phyloP scores from a whole-genome alignment of 2,329 filamentous ascomycete genomes.

The Xylaria polymorpha region DNA sequence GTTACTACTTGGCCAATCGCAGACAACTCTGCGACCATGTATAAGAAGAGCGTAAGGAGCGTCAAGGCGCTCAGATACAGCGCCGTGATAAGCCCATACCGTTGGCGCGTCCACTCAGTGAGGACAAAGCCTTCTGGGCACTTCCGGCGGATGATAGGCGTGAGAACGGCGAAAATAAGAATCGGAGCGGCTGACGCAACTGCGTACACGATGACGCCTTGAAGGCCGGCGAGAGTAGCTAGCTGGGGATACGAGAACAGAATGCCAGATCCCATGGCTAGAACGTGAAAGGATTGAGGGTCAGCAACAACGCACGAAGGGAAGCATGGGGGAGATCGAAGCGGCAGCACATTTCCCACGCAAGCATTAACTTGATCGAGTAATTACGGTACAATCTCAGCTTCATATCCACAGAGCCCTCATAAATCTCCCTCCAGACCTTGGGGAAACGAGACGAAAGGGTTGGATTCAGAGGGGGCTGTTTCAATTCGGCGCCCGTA shows the following conservation, averaged over 20 bases:
- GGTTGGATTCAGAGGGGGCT: slow-evolving; percentile 64
- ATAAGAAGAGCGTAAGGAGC: slow-evolving; percentile 83
- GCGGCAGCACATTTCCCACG: slow-evolving; percentile 98
- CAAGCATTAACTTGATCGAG: slow-evolving; percentile 99
- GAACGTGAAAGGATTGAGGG: slow-evolving; percentile 57
- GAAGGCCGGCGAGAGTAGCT: slow-evolving; percentile 80
- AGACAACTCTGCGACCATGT: slow-evolving; percentile 88
- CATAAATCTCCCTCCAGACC: slow-evolving; percentile 53
- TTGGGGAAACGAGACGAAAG: slow-evolving; percentile 37
- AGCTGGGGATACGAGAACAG: slow-evolving; percentile 86
- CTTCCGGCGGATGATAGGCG: slow-evolving; percentile 80
- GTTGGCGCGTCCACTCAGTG: slow-evolving; percentile 84
- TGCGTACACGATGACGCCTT: slow-evolving; percentile 82
- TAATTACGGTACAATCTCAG: slow-evolving; percentile 96
- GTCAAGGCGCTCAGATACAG: slow-evolving; percentile 82
- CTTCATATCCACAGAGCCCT: slow-evolving; percentile 66
- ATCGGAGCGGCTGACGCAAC: slow-evolving; percentile 78
- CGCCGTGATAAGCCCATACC: slow-evolving; percentile 76
- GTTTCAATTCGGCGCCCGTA: slow-evolving; percentile 81
- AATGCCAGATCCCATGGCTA: slow-evolving; percentile 85
- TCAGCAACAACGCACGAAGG: slow-evolving; percentile 50
- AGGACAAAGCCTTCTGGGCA: slow-evolving; percentile 87
- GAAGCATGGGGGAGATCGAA: slow-evolving; percentile 61
- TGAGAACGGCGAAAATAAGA: slow-evolving; percentile 78
- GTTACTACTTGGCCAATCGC: slow-evolving; percentile 83